Conservation (phyloP, 2,329 filamentous ascomycete genomes). For the Penicillium sp. region DNA sequence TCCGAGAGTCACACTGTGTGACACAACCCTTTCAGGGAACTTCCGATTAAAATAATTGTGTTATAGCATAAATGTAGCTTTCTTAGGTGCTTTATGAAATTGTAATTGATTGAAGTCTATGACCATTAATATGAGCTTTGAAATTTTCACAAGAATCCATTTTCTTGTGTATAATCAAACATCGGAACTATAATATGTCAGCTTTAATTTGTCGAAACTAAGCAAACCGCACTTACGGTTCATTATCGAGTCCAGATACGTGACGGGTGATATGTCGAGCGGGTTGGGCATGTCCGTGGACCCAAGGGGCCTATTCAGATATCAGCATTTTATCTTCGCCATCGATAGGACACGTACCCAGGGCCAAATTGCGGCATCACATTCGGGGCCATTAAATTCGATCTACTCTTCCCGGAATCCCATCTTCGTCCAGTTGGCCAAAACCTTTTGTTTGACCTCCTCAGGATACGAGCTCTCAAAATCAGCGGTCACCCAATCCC, state of each 20-base stretch:
- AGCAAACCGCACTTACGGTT: conserved; percentile 17
- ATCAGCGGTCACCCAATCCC: conserved; percentile 32
- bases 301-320: neutral
- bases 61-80: neutral
- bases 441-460: conserved; percentile 42
- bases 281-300: conserved; percentile 16
- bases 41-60: no score
- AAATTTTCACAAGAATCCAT: neutral
- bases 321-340: neutral
- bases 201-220: neutral
- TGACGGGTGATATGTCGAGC: conserved; percentile 25
- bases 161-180: conserved; percentile 1
- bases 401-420: conserved; percentile 24
- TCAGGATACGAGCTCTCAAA: conserved; percentile 40
- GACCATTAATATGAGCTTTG: neutral
- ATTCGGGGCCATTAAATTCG: neutral
- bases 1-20: neutral
- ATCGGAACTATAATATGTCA: neutral
- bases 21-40: no score
- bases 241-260: conserved; percentile 32
- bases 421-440: conserved; percentile 35
- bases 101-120: neutral
- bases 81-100: no score
- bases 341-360: conserved; percentile 10
- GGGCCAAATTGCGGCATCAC: neutral